Evolutionary conservation across 331 rosid species (phyloP), one percentile per base, ranked within the genome.

Genomic region (Acacia pycnantha): DNA sequence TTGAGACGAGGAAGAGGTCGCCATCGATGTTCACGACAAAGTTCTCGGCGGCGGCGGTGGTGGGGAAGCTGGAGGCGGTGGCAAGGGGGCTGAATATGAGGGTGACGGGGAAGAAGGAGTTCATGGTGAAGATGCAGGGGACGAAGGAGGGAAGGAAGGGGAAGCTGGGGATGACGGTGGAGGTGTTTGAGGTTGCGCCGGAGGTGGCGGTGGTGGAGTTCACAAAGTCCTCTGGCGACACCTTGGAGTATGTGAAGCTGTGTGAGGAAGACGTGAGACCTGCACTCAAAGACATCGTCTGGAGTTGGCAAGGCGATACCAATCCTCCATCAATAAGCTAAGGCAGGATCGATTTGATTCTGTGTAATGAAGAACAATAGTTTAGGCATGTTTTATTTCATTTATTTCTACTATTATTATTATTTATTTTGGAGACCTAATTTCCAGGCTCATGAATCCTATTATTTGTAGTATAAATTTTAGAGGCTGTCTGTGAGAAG

Each of bases 291-390:
- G 98, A 94, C 87, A 92, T 94, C 21, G 95, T 94, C 5, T 94
- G 98, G 98, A 74, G 82, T 16, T 94, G 97, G 97, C 98, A 92
- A 77, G 98, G 98, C 7, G 91, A 89, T 31, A 2, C 1, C 10
- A 13, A 77, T 65, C 33, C 35, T 22, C 70, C 19, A 11, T 31
- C 18, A 8, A 8, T 29, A 15, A 5, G 70, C 31, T 70, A 33
- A 8, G 22, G 44, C 71, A 43, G 26, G 37, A 33, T 0, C 37
- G 37, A 33, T 33, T 5, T 21, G 9, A 15, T 18, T 26, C 18
- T 59, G 11, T 2, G 12, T 13, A 27, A 33, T 11, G 7, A 33
- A 33, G 9, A 29, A 31, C 0, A 12, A 22, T 15, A 31, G 15
- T 13, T 64, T 62, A 27, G 69, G 19, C n/a, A 15, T 65, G 13